A percentile compares a stretch with the other conserved stretches of the same genome.
These are phyloP conservation scores for Plectranthus barbatus DNA, from an alignment of 257 asterid genomes.

Conservation along the genomic window DNA sequence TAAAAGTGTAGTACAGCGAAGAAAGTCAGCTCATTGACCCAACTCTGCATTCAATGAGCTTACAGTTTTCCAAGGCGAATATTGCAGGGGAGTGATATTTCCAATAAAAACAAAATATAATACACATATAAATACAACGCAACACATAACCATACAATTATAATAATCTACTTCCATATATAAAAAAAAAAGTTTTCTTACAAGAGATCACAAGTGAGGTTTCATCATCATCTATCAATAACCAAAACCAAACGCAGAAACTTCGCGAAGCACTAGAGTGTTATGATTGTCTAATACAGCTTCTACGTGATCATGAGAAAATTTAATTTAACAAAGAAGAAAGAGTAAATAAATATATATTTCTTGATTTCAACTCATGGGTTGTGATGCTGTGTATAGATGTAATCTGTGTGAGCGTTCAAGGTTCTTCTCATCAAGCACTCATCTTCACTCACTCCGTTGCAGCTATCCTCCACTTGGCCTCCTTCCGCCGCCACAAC, in stretches of 20 bases:
- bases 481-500: neutral
- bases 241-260: neutral
- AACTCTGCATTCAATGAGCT: no score
- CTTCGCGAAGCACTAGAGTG: neutral
- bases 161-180: neutral
- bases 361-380: slow-evolving; percentile 16
- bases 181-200: neutral
- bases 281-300: neutral
- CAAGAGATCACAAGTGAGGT: neutral
- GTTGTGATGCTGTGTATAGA: slow-evolving; percentile 52
- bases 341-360: neutral
- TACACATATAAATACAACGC: neutral
- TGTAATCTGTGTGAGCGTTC: slow-evolving; percentile 55
- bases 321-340: neutral
- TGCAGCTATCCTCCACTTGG: slow-evolving; percentile 32
- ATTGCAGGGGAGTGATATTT: neutral
- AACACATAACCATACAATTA: neutral
- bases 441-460: slow-evolving; percentile 45
- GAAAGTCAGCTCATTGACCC: no score
- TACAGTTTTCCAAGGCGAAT: no score
- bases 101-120: neutral
- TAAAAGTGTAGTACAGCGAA: no score
- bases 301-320: neutral
- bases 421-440: slow-evolving; percentile 58
- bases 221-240: neutral